Evolutionary conservation across 2,329 filamentous ascomycete species (phyloP).

Genomic region (Hirsutella rhossiliensis): DNA sequence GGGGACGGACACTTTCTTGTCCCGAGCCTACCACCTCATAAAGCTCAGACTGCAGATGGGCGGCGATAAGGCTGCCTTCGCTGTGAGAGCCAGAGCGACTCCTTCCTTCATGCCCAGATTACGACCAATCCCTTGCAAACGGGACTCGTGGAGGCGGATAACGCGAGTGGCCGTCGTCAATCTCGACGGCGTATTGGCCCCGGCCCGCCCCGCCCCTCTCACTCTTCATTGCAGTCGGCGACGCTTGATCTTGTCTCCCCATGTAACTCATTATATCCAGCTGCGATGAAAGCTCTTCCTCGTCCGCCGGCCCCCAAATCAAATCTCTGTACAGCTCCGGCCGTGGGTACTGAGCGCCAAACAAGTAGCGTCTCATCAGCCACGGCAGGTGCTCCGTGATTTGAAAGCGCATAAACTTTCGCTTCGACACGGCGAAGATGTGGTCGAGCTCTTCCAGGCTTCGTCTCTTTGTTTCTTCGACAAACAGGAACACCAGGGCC

Average conservation of each 20-base stretch:
- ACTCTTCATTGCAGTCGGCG: neutral
- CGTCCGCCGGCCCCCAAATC: conserved; percentile 13
- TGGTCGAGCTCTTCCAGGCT: conserved; percentile 27
- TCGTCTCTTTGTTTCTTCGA: conserved; percentile 28
- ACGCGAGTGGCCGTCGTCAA: neutral
- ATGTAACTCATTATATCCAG: neutral
- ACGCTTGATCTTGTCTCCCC: neutral
- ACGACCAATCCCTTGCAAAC: too few species aligned
- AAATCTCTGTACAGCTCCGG: conserved; percentile 21
- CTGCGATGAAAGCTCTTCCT: neutral
- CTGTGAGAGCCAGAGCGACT: too few species aligned
- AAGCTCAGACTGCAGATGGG: too few species aligned
- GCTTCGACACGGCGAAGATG: conserved; percentile 25
- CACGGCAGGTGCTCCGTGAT: conserved; percentile 21
- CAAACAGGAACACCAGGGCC: conserved; percentile 29
- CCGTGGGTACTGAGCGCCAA: conserved; percentile 8
- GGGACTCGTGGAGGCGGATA: neutral
- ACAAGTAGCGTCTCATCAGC: conserved; percentile 15
- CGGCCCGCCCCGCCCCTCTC: neutral
- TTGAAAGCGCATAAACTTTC: conserved; percentile 25
- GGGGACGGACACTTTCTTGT: too few species aligned
- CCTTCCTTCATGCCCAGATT: too few species aligned
- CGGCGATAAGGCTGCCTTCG: too few species aligned
- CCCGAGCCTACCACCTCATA: too few species aligned
- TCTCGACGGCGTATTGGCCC: conserved; percentile 1